Evolutionary conservation across 805 yeast species (phyloP).

Genomic region (Yarrowia phangngaensis): DNA sequence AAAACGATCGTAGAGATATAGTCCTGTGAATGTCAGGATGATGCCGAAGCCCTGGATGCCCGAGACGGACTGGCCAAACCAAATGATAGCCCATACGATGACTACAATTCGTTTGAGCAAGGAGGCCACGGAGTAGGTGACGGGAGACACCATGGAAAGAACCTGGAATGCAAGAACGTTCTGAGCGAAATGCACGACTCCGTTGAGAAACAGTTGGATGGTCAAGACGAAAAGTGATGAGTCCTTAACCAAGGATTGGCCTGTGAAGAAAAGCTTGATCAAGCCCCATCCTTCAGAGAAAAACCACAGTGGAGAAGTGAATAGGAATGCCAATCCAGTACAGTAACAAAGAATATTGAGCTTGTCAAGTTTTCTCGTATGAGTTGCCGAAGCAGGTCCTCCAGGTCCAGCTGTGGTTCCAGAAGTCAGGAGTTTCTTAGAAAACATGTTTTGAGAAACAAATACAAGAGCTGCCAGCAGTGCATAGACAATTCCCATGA

Average conservation of each 20-base stretch:
- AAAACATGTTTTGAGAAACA: conserved; percentile 82
- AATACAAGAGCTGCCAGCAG: conserved; percentile 65
- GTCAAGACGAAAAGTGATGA: conserved; percentile 9
- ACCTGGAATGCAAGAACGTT: conserved; percentile 77
- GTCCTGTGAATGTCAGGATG: conserved; percentile 42
- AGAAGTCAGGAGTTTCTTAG: conserved; percentile 68
- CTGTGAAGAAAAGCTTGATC: conserved; percentile 27
- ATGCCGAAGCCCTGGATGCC: conserved; percentile 44
- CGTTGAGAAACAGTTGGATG: conserved; percentile 54
- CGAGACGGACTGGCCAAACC: conserved; percentile 48
- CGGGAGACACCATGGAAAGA: conserved; percentile 75
- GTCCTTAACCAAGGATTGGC: conserved; percentile 15
- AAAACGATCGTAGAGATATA: conserved; percentile 44
- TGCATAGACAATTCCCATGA: conserved; percentile 67
- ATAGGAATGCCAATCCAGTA: conserved; percentile 63
- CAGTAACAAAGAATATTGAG: conserved; percentile 77
- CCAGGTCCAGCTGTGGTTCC: conserved; percentile 28
- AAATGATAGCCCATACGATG: conserved; percentile 70
- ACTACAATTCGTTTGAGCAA: conserved; percentile 85
- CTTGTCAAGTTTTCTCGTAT: conserved; percentile 60
- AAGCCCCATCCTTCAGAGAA: conserved; percentile 50
- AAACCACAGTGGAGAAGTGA: conserved; percentile 72
- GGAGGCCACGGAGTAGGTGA: conserved; percentile 81
- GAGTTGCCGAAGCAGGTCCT: conserved; percentile 17
- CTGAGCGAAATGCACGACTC: conserved; percentile 74